phyloP scores from a whole-genome alignment of 305 asterid genomes.

The Caryopteris hybrid region DNA sequence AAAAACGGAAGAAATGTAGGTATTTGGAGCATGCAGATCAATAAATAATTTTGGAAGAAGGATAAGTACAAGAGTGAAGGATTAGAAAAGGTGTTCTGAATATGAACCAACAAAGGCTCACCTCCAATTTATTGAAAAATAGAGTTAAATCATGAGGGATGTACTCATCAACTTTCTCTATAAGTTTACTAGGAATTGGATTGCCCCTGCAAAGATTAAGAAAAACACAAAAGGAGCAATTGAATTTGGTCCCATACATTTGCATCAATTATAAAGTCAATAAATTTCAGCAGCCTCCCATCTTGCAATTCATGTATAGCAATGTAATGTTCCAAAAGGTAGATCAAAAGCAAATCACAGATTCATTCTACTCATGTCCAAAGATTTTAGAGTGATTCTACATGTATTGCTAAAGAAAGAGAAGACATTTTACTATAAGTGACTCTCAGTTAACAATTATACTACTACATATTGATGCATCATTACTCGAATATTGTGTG shows the following conservation, averaged over 20 bases:
- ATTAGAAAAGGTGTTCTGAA: constrained; percentile 7
- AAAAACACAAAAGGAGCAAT: constrained; percentile 8
- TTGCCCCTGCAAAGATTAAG: constrained; percentile 69
- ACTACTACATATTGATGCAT: not conserved
- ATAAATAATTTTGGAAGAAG: constrained; percentile 8
- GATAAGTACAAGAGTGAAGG: not conserved
- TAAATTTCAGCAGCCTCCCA: not conserved
- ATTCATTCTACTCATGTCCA: not conserved
- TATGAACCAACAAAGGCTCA: constrained; percentile 25
- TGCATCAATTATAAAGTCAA: not conserved
- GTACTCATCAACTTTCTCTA: constrained; percentile 77
- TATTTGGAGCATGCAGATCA: constrained; percentile 13
- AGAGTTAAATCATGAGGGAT: constrained; percentile 57
- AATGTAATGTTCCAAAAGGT: not conserved
- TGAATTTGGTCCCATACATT: not conserved
- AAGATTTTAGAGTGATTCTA: not conserved
- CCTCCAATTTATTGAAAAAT: constrained; percentile 46
- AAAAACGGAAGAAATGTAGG: constrained; percentile 16
- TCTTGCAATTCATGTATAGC: not conserved
- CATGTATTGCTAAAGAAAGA: not conserved
- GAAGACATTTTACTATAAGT: not conserved
- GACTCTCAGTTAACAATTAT: not conserved
- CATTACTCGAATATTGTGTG: not conserved
- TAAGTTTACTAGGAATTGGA: constrained; percentile 74
- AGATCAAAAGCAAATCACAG: not conserved